Conservation (phyloP, 2,329 filamentous ascomycete species). For the Penicillium griseofulvum region DNA sequence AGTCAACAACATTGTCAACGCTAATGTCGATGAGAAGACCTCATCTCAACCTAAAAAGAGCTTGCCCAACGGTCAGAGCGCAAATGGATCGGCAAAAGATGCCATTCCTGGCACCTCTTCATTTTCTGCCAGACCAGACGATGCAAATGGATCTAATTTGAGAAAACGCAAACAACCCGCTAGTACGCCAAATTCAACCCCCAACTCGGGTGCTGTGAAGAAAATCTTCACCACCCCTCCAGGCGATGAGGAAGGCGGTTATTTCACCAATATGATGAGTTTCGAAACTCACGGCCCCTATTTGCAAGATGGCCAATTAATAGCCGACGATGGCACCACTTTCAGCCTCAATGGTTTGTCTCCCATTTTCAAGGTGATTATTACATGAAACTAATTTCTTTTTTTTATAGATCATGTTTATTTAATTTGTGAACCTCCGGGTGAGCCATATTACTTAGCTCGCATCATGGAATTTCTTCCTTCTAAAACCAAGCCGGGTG, state of each 20-base stretch:
- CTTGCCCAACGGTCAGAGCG: constrained; percentile 36
- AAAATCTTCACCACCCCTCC: constrained; percentile 39
- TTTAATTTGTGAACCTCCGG: constrained; percentile 93
- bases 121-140: constrained; percentile 52
- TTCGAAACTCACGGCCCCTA: constrained; percentile 71
- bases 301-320: constrained; percentile 72
- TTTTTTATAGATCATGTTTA: constrained; percentile 76
- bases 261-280: constrained; percentile 80
- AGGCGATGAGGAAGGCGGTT: constrained; percentile 30
- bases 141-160: constrained; percentile 49
- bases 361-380: constrained; percentile 12
- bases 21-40: constrained; percentile 40
- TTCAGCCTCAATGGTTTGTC: constrained; percentile 79
- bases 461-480: constrained; percentile 98
- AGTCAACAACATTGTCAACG: constrained; percentile 28
- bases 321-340: constrained; percentile 85
- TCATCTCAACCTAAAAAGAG: constrained; percentile 42
- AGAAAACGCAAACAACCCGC: constrained; percentile 82
- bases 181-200: constrained; percentile 34
- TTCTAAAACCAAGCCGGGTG: constrained; percentile 67
- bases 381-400: constrained; percentile 5
- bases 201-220: constrained; percentile 33
- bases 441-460: constrained; percentile 95
- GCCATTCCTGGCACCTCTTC: constrained; percentile 58
- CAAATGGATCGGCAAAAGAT: constrained; percentile 41